Evolutionary conservation across 768 basidiomycete species (phyloP).

Genomic region (Rhizopogon sp.): DNA sequence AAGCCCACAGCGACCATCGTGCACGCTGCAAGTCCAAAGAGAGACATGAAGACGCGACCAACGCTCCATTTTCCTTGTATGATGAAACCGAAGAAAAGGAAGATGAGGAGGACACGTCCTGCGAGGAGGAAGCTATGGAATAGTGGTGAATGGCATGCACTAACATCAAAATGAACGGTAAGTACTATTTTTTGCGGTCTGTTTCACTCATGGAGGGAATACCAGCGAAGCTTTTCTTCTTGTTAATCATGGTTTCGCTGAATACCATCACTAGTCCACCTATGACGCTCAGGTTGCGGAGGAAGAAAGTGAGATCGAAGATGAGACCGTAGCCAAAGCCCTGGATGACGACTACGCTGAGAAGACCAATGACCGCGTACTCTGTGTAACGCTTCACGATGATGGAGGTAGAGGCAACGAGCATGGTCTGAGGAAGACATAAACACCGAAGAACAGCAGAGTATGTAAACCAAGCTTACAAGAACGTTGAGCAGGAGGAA

Average conservation of each 20-base stretch:
- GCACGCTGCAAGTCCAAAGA: constrained; percentile 89
- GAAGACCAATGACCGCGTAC: constrained; percentile 84
- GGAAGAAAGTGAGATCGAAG: constrained; percentile 99
- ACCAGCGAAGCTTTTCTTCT: constrained; percentile 87
- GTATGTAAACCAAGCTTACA: constrained; percentile 45
- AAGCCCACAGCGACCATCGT: constrained; percentile 97
- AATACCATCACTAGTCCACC: constrained; percentile 99
- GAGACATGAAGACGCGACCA: constrained; percentile 78
- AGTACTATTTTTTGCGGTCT: constrained; percentile 97
- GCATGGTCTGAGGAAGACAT: constrained; percentile 66
- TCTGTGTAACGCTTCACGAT: constrained; percentile 86
- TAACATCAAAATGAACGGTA: constrained; percentile 5
- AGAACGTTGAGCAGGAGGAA: constrained; percentile 91
- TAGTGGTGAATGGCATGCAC: not conserved
- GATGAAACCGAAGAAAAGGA: constrained; percentile 98
- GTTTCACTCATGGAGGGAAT: constrained; percentile 87
- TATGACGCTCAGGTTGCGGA: constrained; percentile 95
- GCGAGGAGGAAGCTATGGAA: constrained; percentile 85
- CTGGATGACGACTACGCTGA: constrained; percentile 89
- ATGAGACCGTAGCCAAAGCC: constrained; percentile 99
- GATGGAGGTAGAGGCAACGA: constrained; percentile 76
- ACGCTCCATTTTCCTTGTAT: constrained; percentile 90
- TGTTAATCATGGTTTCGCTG: constrained; percentile 87
- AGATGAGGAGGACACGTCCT: constrained; percentile 94
- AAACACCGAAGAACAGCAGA: not conserved